Conservation (phyloP, 257 asterid genomes). For the Cynanchum wilfordii region DNA sequence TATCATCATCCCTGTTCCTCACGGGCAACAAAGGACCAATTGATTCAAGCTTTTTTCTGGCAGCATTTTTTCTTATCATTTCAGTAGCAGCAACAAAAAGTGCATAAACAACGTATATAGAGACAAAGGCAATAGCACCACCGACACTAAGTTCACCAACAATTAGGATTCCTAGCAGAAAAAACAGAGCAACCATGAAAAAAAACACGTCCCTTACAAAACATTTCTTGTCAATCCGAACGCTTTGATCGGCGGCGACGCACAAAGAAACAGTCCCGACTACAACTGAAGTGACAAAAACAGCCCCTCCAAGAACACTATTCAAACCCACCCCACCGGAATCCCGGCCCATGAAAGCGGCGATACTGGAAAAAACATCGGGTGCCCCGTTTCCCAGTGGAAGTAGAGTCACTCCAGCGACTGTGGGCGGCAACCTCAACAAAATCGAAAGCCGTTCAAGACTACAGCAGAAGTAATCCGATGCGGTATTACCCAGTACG, state of each 20-base stretch:
- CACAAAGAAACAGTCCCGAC: conserved; percentile 57
- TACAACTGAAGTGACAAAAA: conserved; percentile 72
- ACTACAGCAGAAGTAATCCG: conserved; percentile 72
- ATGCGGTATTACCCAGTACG: conserved; percentile 78
- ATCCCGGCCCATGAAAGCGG: conserved; percentile 58
- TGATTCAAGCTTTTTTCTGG: conserved; percentile 29
- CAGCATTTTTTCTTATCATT: conserved; percentile 30
- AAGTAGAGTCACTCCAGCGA: conserved; percentile 85
- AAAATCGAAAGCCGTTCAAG: conserved; percentile 54
- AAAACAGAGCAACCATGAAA: conserved; percentile 39
- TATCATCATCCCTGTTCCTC: conserved; percentile 21
- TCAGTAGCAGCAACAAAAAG: conserved; percentile 49
- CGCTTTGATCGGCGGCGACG: conserved; percentile 40
- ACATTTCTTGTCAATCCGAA: conserved; percentile 65
- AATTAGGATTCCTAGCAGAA: conserved; percentile 40
- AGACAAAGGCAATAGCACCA: conserved; percentile 54
- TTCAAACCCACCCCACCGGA: conserved; percentile 77
- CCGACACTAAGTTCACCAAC: conserved; percentile 53
- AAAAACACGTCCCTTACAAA: conserved; percentile 66
- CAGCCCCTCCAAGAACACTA: conserved; percentile 84
- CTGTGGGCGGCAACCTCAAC: conserved; percentile 60
- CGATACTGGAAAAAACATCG: conserved; percentile 81
- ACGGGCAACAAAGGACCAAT: conserved; percentile 43
- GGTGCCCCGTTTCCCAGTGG: conserved; percentile 92
- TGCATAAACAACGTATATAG: conserved; percentile 53